Evolutionary conservation across 2,329 filamentous ascomycete genomes (phyloP), one percentile per base, ranked within the genome.

Genomic region (Calonectria montana): DNA sequence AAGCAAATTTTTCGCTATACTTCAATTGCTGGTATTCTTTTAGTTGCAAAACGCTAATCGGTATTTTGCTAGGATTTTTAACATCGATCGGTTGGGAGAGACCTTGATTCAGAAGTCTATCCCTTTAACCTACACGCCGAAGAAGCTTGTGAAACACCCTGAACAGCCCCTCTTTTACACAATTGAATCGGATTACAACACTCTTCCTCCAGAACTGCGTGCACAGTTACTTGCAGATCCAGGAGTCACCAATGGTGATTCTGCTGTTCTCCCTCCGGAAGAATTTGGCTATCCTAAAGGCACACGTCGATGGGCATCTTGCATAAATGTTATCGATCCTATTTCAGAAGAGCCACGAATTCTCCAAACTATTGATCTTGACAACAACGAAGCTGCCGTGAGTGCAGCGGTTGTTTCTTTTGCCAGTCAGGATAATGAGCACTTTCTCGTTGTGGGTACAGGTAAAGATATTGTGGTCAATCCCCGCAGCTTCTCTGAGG

Each of bases 121-220:
- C 73, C 91, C 94, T 9, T 88, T 99, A 25, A 92, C 93, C 27
- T 97, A 99, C 82, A 99, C 97, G 0, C 97, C 97, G 2, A 93
- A 95, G 71, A 93, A 93, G 77, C 93, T 99, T 78, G 90, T 95
- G 35, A 94, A 95, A 75, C 95, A 98, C 80, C 96, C 96, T 0
- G 94, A 97, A 6, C 90, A 94, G 65, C 93, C 95, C 18, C 88
- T 97, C 27, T 99, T 98, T 82, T 99, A 98, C 81, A 95, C 96
- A 8, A 95, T 98, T 64, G 94, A 98, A 84, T 91, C 95, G 13
- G 97, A 99, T 75, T 97, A 97, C 82, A 97, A 98, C 80, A 94
- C 96, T 0, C 87, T 99, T 2, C 93, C 95, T 1, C 92, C 93
- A 7, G 91, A 93, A n/a, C 92, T 96, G 9, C 91, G 92, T 67